A percentile compares a stretch with the other conserved stretches of the same genome.
Evolutionary conservation across 331 rosid genomes (phyloP).

Genomic region (Cucumis variabilis): DNA sequence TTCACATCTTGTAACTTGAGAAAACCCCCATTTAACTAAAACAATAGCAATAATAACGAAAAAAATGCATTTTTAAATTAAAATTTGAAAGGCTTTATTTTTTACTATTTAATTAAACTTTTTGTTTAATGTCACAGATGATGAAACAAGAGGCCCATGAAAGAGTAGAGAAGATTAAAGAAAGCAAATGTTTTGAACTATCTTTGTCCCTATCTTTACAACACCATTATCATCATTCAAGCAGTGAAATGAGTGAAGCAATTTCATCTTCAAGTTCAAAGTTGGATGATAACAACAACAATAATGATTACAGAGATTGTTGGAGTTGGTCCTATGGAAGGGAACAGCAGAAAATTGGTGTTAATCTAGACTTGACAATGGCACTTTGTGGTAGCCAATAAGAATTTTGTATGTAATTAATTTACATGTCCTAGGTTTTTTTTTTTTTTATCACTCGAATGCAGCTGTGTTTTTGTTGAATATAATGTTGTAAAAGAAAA

Average conservation of each 20-base stretch:
- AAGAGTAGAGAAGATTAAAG: background rate
- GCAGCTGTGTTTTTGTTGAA: background rate
- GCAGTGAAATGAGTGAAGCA: constrained; percentile 21
- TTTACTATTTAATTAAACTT: too few relatives aligned
- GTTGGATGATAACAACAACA: background rate
- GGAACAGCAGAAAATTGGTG: background rate
- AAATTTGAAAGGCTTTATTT: background rate
- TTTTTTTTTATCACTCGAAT: background rate
- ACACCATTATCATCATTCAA: background rate
- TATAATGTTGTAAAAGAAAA: background rate
- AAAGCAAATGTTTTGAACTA: constrained; percentile 18
- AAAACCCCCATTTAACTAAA: background rate
- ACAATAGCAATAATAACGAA: background rate
- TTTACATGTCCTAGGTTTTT: background rate
- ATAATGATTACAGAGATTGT: background rate
- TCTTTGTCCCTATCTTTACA: background rate
- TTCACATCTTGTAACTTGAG: background rate
- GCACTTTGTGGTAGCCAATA: constrained; percentile 12
- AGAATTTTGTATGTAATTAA: background rate
- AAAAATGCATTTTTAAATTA: background rate
- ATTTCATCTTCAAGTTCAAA: constrained; percentile 5
- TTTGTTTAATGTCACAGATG: background rate
- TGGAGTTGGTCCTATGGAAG: constrained; percentile 17
- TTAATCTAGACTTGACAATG: constrained; percentile 8
- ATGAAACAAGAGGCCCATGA: background rate